Conservation (phyloP, 2,329 filamentous ascomycete genomes). For the Monilinia fructicola region DNA sequence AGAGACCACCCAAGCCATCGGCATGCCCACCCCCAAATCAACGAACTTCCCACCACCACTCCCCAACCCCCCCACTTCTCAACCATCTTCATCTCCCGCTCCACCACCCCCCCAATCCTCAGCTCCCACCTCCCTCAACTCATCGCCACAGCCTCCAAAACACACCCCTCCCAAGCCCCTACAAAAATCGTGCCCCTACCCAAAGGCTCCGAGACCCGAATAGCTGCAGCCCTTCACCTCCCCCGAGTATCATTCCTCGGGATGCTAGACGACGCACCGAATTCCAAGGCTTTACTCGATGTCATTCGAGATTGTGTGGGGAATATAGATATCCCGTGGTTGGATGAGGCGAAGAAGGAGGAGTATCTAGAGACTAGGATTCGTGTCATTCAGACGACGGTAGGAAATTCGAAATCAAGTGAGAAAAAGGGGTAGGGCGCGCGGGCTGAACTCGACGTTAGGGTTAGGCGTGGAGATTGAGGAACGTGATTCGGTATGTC, state of each 20-base stretch:
- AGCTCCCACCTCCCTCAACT: conserved; percentile 61
- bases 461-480: neutral
- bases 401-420: neutral
- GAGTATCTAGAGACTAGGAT: conserved; percentile 51
- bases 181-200: conserved; percentile 64
- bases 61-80: conserved; percentile 35
- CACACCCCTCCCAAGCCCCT: conserved; percentile 42
- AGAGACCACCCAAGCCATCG: neutral
- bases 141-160: conserved; percentile 51
- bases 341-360: conserved; percentile 45
- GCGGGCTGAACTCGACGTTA: no score
- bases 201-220: conserved; percentile 55
- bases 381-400: conserved; percentile 45
- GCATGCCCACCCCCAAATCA: neutral
- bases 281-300: conserved; percentile 55
- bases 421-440: no score
- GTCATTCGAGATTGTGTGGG: conserved; percentile 55
- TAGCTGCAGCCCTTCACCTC: conserved; percentile 59
- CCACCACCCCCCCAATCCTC: conserved; percentile 57
- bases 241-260: conserved; percentile 66
- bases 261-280: conserved; percentile 56
- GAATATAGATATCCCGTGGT: conserved; percentile 56
- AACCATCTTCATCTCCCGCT: conserved; percentile 58
- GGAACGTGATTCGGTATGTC: no score
- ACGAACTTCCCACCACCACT: no score